Percentiles rank a stretch among this genome's conserved stretches.
These are phyloP conservation scores for Aegilops bicornis DNA, from an alignment of 176 grass and related monocot genomes.

Conservation along the genomic window DNA sequence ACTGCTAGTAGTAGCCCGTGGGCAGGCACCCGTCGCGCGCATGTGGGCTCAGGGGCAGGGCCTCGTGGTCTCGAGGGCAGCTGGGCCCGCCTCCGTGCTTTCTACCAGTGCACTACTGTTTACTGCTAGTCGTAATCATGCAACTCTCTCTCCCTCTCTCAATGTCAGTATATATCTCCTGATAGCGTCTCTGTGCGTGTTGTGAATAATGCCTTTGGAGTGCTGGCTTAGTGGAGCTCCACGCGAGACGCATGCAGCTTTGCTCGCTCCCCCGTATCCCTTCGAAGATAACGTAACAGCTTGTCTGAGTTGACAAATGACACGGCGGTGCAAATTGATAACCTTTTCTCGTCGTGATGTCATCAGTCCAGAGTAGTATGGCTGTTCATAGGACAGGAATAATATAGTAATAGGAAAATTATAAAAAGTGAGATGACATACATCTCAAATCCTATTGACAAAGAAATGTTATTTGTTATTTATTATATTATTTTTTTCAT, in stretches of 20 bases:
- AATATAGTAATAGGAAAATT: too few species aligned
- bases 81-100: constrained; percentile 25
- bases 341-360: not conserved
- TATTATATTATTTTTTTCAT: too few species aligned
- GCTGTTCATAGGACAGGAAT: too few species aligned
- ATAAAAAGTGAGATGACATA: too few species aligned
- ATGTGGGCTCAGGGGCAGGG: constrained; percentile 23
- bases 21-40: constrained; percentile 15
- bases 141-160: not conserved
- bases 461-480: too few species aligned
- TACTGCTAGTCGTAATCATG: constrained; percentile 37
- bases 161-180: not conserved
- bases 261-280: not conserved
- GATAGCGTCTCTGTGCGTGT: not conserved
- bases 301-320: not conserved
- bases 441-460: too few species aligned
- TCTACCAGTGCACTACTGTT: constrained; percentile 32
- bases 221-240: constrained; percentile 5
- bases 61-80: constrained; percentile 6
- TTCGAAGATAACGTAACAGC: not conserved
- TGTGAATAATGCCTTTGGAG: not conserved
- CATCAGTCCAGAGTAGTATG: not conserved
- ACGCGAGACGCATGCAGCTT: not conserved
- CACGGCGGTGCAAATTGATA: not conserved
- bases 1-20: not conserved